phyloP scores from a whole-genome alignment of 1,139 yeast genomes.

The Nadsonia commutata region DNA sequence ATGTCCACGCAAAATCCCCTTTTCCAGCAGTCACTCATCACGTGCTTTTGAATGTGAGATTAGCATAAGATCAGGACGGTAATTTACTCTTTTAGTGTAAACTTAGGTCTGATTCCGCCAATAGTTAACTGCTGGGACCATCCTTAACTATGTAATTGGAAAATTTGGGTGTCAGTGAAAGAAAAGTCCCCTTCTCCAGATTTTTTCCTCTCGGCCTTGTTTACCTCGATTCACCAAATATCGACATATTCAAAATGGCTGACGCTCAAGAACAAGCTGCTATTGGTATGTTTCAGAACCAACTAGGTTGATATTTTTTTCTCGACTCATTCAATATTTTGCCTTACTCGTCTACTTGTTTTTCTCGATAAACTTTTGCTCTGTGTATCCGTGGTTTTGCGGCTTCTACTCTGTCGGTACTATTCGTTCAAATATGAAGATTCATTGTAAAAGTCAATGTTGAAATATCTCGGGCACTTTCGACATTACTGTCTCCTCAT shows the following conservation, averaged over 20 bases:
- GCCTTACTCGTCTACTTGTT: too few species aligned
- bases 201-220: not conserved
- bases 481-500: too few species aligned
- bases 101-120: not conserved
- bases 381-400: too few species aligned
- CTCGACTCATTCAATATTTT: too few species aligned
- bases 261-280: conserved; percentile 8
- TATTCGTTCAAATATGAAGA: too few species aligned
- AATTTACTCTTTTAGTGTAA: not conserved
- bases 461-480: too few species aligned
- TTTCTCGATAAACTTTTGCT: too few species aligned
- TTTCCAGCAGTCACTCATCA: not conserved
- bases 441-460: too few species aligned
- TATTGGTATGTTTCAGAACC: not conserved
- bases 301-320: too few species aligned
- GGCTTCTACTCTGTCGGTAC: too few species aligned
- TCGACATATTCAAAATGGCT: conserved; percentile 9
- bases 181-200: not conserved
- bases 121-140: not conserved
- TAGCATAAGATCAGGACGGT: not conserved
- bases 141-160: not conserved
- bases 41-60: not conserved
- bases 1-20: not conserved
- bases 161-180: not conserved
- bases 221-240: not conserved